Base-by-base conservation (phyloP, 352 stramenopile species). In the Phytopythium helicoides region DNA sequence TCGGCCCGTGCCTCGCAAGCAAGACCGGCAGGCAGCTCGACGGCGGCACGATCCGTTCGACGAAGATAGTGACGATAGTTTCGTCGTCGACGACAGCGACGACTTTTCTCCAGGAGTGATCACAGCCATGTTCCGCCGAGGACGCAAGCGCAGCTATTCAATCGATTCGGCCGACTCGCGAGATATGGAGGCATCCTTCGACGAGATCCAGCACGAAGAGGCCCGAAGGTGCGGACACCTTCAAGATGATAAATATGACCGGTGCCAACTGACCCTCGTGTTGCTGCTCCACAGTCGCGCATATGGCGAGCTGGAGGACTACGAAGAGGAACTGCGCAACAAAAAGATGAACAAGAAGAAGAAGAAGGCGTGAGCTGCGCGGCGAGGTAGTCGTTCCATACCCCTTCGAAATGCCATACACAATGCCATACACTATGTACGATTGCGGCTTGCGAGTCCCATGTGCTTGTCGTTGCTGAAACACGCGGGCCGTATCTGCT, bases 11-110 rank as follows among this genome's bases (percentile, higher is more conserved):
- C 60, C 56, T n/a, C 64, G 62, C 2, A 46, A 62, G 44, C 59
- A 62, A 47, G 42, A 60, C 35, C 56, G 42, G 7, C 25, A 49
- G 42, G 8, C 59, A 9, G 56, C 56, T 11, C 48, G 54, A 26
- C 65, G 73, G 16, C 73, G 62, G 26, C 53, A 58, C 18, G 75
- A 89, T 47, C 72, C 83, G 22, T 92, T 89, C 56, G 81, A 93
- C 25, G 81, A 92, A 52, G 85, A 93, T n/a, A 93, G 79, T 36
- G 85, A 95, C 52, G 85, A 95, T 56, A 90, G 85, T 48, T 95
- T 95, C 54, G 81, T 95, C 19, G 83, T 93, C 34, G 85, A 83
- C 40, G 77, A 86, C 50, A 80, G 81, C 37, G 82, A 86, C 34
- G 81, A 87, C 57, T 95, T 92, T 56, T 65, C 64, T 38, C 82